Base-by-base conservation (phyloP, 345 rosid genomes). In the Brassica cretica region DNA sequence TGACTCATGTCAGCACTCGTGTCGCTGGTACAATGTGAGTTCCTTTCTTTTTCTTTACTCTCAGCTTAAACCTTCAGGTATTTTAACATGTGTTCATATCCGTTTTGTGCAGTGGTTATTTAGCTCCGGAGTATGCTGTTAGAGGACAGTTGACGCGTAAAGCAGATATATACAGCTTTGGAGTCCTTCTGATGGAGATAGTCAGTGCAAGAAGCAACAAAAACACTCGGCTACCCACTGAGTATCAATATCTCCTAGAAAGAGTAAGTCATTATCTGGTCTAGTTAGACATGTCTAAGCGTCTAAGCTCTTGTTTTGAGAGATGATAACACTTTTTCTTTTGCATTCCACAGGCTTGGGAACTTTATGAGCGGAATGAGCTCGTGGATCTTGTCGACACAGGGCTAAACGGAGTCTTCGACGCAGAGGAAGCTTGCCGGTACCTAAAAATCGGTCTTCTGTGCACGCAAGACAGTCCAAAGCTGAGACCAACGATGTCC, bases 11-110 rank as follows among this genome's bases (percentile, higher is more conserved):
- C 76, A 95, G 98, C 80, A 95, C 99, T 29, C 92, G 98, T 27
- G 99, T 95, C 16, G 98, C 99, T 4, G 99, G 99, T 56, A 94
- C 98, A 82, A 83, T 90, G 98, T 94, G 78, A 94, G 96, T 85
- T 76, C 44, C 53, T 53, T 69, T 29, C 71, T 8, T 1, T 41
- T 7, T 9, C 14, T 4, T 1, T 14, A 7, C 15, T 32, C 24
- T 21, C 6, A 5, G 9, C 56, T 44, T 21, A 11, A 33, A 70
- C 11, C 1, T 71, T 49, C 56, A 75, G 59, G 76, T 70, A 32
- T 70, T 24, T 70, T 69, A 44, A 37, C 46, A 56, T 76, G 41
- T 61, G 16, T 81, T 29, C 62, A 55, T 32, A 11, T 76, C 55
- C 76, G 39, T 59, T 70, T 29, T 78, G 71, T 72, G 68, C 73